Base-by-base conservation (phyloP, 1,284 basidiomycete species). In the Thecaphora frezii region DNA sequence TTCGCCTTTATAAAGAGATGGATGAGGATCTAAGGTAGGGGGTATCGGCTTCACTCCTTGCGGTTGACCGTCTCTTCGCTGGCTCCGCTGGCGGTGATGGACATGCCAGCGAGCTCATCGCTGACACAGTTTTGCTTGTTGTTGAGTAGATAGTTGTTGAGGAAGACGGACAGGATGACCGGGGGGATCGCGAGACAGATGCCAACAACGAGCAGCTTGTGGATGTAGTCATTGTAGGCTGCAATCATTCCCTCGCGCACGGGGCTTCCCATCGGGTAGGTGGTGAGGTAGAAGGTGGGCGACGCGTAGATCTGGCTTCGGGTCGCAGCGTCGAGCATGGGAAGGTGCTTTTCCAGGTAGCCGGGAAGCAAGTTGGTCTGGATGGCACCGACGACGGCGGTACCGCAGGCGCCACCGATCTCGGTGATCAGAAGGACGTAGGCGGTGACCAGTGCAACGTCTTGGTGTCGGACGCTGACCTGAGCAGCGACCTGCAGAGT, bases 381-480 rank as follows among this genome's bases (percentile, higher is more conserved):
- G 24, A 78, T 41, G n/a, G 73, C 64, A 21, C 65, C 63, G 43
- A 70, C 54, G n/a, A 76, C 42, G 19, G 76, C 71, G 21, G 65
- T 59, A 40, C 76, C 76, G 44, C 71, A 65, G 8, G 71, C 64
- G 37, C 71, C 74, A 13, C 76, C 76, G 33, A 78, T 66, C 44
- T 72, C 68, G 45, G 71, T 69, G 46, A 73, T 48, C 10, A 77
- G 65, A 12, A 78, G 54, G 55, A 77, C 69, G 47, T 73, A 74
- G 18, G 75, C 69, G n/a, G 76, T 77, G 46, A 78, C 76, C 47
- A 73, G 73, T 26, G 76, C 74, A 10, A 77, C 76, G 33, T 77
- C 73, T 49, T 76, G 74, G 56, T 78, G 76, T 13, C 66, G 74
- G 21, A 78, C 76, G 25, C 65, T 68, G 37, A 78, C 70, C 52